Conservation (phyloP, 1,284 basidiomycete genomes). For the Malassezia caprae region DNA sequence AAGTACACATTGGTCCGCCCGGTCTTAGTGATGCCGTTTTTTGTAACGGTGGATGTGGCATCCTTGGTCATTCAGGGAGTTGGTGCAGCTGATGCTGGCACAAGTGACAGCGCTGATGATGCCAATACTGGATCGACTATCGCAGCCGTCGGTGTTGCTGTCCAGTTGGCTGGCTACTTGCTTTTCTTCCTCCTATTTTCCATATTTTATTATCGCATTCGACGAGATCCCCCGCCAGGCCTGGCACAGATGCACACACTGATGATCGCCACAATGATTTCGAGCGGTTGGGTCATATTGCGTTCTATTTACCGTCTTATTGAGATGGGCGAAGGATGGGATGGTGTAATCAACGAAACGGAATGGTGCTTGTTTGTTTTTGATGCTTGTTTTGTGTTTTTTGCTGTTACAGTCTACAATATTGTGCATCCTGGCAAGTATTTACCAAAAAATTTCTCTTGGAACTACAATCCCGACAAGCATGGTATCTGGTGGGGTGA, state of each 20-base stretch:
- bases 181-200: conserved; percentile 20
- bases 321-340: conserved; percentile 28
- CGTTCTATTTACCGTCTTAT: conserved; percentile 24
- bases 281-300: conserved; percentile 22
- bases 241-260: background rate
- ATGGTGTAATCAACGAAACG: conserved; percentile 21
- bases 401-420: conserved; percentile 19
- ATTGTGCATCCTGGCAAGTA: conserved; percentile 20
- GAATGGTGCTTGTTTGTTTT: conserved; percentile 27
- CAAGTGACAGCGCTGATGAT: conserved; percentile 14
- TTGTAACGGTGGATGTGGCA: conserved; percentile 25
- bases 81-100: conserved; percentile 21
- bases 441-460: conserved; percentile 15
- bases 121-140: conserved; percentile 18
- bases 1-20: conserved; percentile 19
- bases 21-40: conserved; percentile 23
- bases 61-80: conserved; percentile 24
- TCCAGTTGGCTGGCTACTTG: conserved; percentile 23
- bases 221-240: background rate
- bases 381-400: conserved; percentile 18
- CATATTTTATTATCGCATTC: conserved; percentile 11
- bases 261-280: conserved; percentile 17
- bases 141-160: conserved; percentile 21
- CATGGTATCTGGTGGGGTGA: background rate
- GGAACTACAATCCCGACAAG: conserved; percentile 13